Percentiles rank a stretch among this genome's conserved stretches.
phyloP scores from a whole-genome alignment of 2,329 filamentous ascomycete species.

The Ophiostoma angusticollis region DNA sequence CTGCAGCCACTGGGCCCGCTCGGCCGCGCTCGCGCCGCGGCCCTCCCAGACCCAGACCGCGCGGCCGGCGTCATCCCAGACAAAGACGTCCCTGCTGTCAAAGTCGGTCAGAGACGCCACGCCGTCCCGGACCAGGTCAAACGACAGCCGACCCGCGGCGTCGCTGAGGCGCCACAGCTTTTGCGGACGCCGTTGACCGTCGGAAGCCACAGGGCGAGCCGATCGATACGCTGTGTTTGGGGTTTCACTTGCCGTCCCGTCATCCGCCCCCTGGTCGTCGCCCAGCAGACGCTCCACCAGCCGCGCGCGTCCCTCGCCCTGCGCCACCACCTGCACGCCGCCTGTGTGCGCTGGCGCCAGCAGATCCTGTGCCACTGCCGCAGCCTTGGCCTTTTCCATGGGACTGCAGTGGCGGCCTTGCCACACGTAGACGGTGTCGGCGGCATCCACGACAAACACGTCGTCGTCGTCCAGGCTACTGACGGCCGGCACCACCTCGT shows the following conservation, averaged over 20 bases:
- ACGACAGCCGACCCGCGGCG: constrained; percentile 41
- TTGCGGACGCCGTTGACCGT: constrained; percentile 11
- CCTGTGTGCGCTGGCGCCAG: constrained; percentile 50
- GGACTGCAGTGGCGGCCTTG: constrained; percentile 52
- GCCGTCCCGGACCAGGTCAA: constrained; percentile 37
- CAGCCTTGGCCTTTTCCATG: constrained; percentile 57
- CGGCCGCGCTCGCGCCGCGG: constrained; percentile 38
- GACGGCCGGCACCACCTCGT: constrained; percentile 51
- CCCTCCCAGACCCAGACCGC: constrained; percentile 57
- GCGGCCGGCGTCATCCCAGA: constrained; percentile 44
- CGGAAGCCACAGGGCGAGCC: constrained; percentile 4
- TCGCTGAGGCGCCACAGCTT: constrained; percentile 51
- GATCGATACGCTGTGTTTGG: constrained; percentile 12
- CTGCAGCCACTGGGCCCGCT: constrained; percentile 48
- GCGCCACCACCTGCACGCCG: constrained; percentile 52
- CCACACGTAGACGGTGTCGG: constrained; percentile 57
- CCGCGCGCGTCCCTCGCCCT: constrained; percentile 42
- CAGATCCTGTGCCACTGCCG: constrained; percentile 49
- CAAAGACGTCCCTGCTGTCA: constrained; percentile 47
- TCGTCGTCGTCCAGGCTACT: constrained; percentile 50
- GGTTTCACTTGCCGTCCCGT: too few species aligned
- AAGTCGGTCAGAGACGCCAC: constrained; percentile 35
- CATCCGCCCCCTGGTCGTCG: constrained; percentile 21
- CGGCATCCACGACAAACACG: constrained; percentile 51
- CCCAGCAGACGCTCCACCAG: constrained; percentile 44